Evolutionary conservation across 768 basidiomycete genomes (phyloP).

Genomic region (Saitozyma sp.): DNA sequence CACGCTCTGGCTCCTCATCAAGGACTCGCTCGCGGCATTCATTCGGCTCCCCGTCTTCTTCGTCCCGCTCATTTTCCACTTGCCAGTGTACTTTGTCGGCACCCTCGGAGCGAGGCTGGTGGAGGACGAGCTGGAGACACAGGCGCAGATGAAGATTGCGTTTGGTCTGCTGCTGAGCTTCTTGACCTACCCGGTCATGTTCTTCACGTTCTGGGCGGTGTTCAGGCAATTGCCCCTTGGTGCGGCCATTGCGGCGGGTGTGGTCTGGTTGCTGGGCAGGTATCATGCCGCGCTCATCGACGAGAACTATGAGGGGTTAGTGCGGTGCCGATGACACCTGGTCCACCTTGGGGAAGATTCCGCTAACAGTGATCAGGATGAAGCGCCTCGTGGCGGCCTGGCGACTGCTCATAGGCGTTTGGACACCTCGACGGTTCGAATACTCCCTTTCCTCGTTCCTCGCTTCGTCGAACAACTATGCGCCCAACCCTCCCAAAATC

Average conservation of each 20-base stretch:
- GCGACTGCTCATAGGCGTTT: constrained; percentile 92
- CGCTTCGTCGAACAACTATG: constrained; percentile 22
- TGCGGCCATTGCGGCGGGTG: constrained; percentile 66
- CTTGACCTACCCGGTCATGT: constrained; percentile 77
- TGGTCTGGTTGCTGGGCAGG: constrained; percentile 73
- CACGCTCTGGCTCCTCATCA: constrained; percentile 73
- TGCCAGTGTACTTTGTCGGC: constrained; percentile 74
- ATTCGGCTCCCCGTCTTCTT: constrained; percentile 84
- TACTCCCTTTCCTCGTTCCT: constrained; percentile 68
- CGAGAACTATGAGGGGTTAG: constrained; percentile 78
- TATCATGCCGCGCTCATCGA: constrained; percentile 87
- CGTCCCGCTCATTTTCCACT: constrained; percentile 67
- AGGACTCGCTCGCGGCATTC: constrained; percentile 70
- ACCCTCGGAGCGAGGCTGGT: constrained; percentile 70
- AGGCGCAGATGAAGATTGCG: constrained; percentile 93
- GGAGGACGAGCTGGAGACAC: constrained; percentile 86
- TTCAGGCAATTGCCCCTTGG: constrained; percentile 74
- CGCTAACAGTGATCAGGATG: constrained; percentile 57
- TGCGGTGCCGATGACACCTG: constrained; percentile 12
- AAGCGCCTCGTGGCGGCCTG: constrained; percentile 90
- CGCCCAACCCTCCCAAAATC: constrained; percentile 38
- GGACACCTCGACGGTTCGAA: constrained; percentile 83
- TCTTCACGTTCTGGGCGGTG: constrained; percentile 81
- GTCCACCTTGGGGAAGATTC: not conserved
- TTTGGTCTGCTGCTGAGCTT: constrained; percentile 74